A percentile compares a stretch with the other conserved stretches of the same genome.
These are phyloP conservation scores for Boletus reticulatus DNA, from an alignment of 768 basidiomycete genomes.

Conservation along the genomic window DNA sequence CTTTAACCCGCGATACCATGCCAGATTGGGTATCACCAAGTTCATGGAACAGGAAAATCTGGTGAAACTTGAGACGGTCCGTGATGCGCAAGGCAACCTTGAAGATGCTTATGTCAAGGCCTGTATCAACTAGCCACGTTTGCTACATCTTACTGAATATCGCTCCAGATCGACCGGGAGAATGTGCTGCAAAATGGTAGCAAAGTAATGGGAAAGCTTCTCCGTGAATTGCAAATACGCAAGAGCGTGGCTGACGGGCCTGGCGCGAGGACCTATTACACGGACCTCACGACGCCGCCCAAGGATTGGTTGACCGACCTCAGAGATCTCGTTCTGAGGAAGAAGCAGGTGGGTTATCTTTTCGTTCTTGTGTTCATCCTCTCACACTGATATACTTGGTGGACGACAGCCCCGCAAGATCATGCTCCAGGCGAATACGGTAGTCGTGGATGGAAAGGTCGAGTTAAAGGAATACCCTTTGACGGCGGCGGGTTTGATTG, in stretches of 20 bases:
- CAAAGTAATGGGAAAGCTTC: conserved; percentile 66
- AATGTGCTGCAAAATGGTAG: conserved; percentile 65
- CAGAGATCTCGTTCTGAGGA: conserved; percentile 71
- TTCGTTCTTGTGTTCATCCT: neutral
- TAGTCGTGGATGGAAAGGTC: conserved; percentile 64
- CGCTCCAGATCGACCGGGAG: conserved; percentile 63
- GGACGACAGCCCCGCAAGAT: conserved; percentile 70
- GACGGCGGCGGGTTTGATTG: conserved; percentile 69
- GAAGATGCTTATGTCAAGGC: conserved; percentile 72
- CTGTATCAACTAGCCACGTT: conserved; percentile 20
- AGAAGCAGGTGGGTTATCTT: conserved; percentile 61
- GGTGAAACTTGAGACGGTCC: conserved; percentile 67
- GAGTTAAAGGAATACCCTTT: conserved; percentile 77
- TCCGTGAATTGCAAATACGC: conserved; percentile 78
- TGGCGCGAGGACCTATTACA: conserved; percentile 79
- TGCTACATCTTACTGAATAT: neutral
- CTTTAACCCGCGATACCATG: neutral
- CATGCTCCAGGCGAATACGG: conserved; percentile 81
- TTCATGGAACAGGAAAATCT: conserved; percentile 72
- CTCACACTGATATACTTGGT: neutral
- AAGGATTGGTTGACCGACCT: conserved; percentile 73
- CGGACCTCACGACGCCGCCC: conserved; percentile 71
- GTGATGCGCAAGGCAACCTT: conserved; percentile 52
- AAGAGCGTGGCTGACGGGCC: conserved; percentile 84
- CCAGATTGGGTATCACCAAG: conserved; percentile 78